Evolutionary conservation across 805 yeast genomes (phyloP), one percentile per base, ranked within the genome.

Genomic region (Metschnikowia baotianmanensis): DNA sequence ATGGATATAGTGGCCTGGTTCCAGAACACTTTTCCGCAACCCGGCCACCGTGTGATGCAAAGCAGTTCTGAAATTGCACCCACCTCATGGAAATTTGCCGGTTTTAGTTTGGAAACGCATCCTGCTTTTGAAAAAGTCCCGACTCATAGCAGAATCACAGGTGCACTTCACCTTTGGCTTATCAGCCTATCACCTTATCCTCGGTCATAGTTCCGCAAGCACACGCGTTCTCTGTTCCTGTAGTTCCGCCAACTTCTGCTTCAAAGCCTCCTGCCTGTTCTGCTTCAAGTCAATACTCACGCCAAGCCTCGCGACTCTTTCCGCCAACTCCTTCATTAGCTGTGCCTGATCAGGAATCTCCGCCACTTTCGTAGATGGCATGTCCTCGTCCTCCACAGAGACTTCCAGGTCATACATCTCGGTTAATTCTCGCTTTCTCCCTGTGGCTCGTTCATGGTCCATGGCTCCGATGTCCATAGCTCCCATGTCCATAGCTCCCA

Each of bases 331-430:
- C 2, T 8, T 11, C 23, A 42, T 8, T 3, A 42, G 9, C 6
- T 27, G 31, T 5, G 23, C 28, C 15, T 26, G 32, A 3, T 24
- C 34, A 6, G 27, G 34, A 10, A 29, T 15, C 1, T 39, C 34
- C 13, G 11, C 18, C 8, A 16, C 15, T 20, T 26, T 35, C 8
- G 15, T 16, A 2, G 18, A 8, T 2, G 12, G 16, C 8, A 9
- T n/a, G 0, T 21, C 37, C 3, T 28, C 45, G 5, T 28, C 43
- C 12, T 38, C 43, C 4, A 46, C 28, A 11, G 47, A 48, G 13
- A 47, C 36, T 22, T 50, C 51, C 31, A 42, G 41, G 23, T 49
- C 53, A 23, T 47, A 47, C 42, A 47, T 40, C 4, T 42, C 40
- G n/a, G n/a, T n/a, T n/a, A n/a, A n/a, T n/a, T n/a, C n/a, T n/a